A percentile compares a stretch with the other conserved stretches of the same genome.
These are phyloP conservation scores for Saturnispora hagleri DNA, from an alignment of 805 yeast species.

Conservation along the genomic window DNA sequence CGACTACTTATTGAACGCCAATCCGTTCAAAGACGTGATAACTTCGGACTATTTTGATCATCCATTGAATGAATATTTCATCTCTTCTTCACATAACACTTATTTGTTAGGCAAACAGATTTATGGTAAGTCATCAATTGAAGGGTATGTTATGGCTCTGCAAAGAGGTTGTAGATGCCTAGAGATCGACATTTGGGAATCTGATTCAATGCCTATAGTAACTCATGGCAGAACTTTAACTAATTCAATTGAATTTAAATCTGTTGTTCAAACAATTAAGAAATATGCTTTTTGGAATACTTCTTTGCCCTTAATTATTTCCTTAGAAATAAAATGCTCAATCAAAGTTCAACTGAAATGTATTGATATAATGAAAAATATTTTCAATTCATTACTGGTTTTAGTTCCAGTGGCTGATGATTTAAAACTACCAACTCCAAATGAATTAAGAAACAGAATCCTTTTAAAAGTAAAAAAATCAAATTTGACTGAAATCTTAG, in stretches of 20 bases:
- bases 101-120: slow-evolving; percentile 82
- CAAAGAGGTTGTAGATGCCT: slow-evolving; percentile 91
- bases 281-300: slow-evolving; percentile 86
- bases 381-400: slow-evolving; percentile 40
- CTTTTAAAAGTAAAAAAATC: slow-evolving; percentile 69
- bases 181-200: slow-evolving; percentile 97
- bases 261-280: slow-evolving; percentile 63
- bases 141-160: slow-evolving; percentile 76
- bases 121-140: slow-evolving; percentile 80
- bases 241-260: slow-evolving; percentile 54
- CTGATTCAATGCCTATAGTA: slow-evolving; percentile 62
- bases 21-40: slow-evolving; percentile 26
- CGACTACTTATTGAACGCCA: slow-evolving; percentile 19
- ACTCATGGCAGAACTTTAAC: slow-evolving; percentile 87
- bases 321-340: slow-evolving; percentile 79
- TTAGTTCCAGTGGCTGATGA: neutral
- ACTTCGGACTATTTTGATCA: slow-evolving; percentile 32
- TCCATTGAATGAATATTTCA: slow-evolving; percentile 79
- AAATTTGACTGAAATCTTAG: slow-evolving; percentile 14
- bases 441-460: slow-evolving; percentile 57
- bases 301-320: slow-evolving; percentile 75
- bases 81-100: slow-evolving; percentile 93
- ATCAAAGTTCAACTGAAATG: slow-evolving; percentile 56
- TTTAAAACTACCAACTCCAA: slow-evolving; percentile 57
- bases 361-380: slow-evolving; percentile 41